These are phyloP conservation scores for Lojkania enalia DNA, from an alignment of 2,329 filamentous ascomycete species.

Conservation along the genomic window DNA sequence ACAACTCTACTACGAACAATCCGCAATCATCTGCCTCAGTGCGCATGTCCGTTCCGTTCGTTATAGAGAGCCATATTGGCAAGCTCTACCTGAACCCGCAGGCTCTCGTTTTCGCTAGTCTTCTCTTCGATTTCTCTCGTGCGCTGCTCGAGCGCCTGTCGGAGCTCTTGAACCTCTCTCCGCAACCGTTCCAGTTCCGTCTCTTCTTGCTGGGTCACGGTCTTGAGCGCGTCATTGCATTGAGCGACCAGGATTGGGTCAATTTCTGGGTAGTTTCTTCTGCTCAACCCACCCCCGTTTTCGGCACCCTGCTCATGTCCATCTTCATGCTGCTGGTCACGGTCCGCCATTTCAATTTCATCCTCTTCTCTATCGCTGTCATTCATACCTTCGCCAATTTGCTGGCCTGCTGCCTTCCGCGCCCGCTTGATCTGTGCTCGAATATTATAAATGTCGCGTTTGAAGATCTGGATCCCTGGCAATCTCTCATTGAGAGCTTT, in stretches of 20 bases:
- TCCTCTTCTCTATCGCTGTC: conserved; percentile 21
- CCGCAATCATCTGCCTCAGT: too few relatives aligned
- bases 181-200: conserved; percentile 26
- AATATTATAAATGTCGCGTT: conserved; percentile 43
- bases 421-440: conserved; percentile 39
- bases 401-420: conserved; percentile 33
- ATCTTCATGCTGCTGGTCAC: background rate
- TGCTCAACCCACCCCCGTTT: background rate
- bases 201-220: conserved; percentile 18
- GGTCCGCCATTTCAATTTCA: background rate
- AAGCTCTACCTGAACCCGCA: conserved; percentile 33
- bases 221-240: conserved; percentile 19
- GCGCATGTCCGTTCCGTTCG: conserved; percentile 5
- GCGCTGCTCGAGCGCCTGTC: conserved; percentile 20
- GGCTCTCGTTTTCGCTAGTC: conserved; percentile 27
- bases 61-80: conserved; percentile 30
- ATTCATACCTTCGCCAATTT: conserved; percentile 26
- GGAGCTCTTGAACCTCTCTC: conserved; percentile 27
- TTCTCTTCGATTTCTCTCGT: conserved; percentile 33
- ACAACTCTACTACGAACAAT: too few relatives aligned
- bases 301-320: background rate
- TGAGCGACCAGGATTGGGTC: conserved; percentile 27
- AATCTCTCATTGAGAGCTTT: conserved; percentile 32
- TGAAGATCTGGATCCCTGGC: conserved; percentile 41
- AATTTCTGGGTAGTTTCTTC: conserved; percentile 16